Percentiles rank a stretch among this genome's conserved stretches.
Conservation (phyloP, 1,139 yeast genomes). For the Williopsis jadinii region DNA sequence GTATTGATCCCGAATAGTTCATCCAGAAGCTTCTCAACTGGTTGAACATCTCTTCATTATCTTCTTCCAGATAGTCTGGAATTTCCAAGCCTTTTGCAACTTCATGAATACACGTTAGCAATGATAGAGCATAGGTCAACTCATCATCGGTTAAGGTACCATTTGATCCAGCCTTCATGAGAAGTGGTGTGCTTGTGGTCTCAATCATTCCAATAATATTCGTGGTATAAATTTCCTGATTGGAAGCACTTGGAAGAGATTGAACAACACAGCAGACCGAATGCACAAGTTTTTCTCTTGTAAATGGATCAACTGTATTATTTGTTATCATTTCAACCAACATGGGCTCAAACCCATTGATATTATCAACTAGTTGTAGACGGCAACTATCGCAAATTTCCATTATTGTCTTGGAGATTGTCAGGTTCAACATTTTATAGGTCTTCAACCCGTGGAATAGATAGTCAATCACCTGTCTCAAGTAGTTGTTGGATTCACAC, state of each 20-base stretch:
- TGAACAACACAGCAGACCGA: constrained; percentile 58
- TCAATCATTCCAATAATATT: constrained; percentile 24
- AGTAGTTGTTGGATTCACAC: constrained; percentile 30
- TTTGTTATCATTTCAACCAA: constrained; percentile 47
- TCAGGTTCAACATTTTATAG: constrained; percentile 23
- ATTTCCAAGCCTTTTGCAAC: constrained; percentile 61
- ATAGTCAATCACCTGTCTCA: constrained; percentile 45
- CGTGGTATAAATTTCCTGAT: constrained; percentile 29
- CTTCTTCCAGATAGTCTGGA: constrained; percentile 41
- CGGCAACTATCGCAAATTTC: constrained; percentile 58
- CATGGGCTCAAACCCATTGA: constrained; percentile 47
- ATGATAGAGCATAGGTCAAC: constrained; percentile 38
- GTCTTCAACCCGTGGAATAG: constrained; percentile 33
- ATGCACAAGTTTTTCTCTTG: constrained; percentile 54
- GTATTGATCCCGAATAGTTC: constrained; percentile 24
- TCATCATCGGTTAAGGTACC: constrained; percentile 10
- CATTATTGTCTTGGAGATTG: constrained; percentile 53
- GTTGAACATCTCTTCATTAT: constrained; percentile 4
- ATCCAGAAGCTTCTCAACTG: constrained; percentile 28
- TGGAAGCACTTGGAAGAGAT: constrained; percentile 38
- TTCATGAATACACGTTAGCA: constrained; percentile 56
- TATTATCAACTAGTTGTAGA: constrained; percentile 34
- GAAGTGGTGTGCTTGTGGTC: constrained; percentile 16
- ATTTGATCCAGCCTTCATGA: constrained; percentile 9
- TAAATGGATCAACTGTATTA: constrained; percentile 37